Conservation (phyloP, 176 grass and related monocot genomes). For the Oropetium thomaeum region DNA sequence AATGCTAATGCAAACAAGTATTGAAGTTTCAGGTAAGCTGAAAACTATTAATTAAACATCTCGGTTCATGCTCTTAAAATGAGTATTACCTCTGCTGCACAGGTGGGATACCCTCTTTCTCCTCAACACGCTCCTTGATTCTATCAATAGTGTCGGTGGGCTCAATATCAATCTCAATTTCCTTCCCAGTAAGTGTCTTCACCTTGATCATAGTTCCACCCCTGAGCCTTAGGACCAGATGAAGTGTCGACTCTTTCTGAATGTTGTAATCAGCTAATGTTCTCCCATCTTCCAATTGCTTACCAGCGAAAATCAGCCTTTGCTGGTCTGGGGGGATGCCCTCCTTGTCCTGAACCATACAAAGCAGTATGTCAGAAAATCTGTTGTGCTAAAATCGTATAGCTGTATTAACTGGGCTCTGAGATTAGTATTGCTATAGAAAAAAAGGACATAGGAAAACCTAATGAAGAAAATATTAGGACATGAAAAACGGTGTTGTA, state of each 20-base stretch:
- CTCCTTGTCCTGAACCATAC: slow-evolving; percentile 52
- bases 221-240: slow-evolving; percentile 75
- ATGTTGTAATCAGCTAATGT: slow-evolving; percentile 92
- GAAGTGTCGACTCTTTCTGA: slow-evolving; percentile 80
- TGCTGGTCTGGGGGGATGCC: slow-evolving; percentile 72
- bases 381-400: background rate
- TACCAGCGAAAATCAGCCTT: slow-evolving; percentile 80
- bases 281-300: slow-evolving; percentile 75
- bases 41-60: background rate
- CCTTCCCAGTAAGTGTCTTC: slow-evolving; percentile 84
- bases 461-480: background rate
- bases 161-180: slow-evolving; percentile 79
- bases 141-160: slow-evolving; percentile 66
- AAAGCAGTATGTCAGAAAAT: background rate
- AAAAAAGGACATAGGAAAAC: background rate
- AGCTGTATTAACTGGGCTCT: background rate
- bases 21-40: background rate
- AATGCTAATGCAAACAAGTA: background rate
- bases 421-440: background rate
- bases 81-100: slow-evolving; percentile 66
- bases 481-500: background rate
- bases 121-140: slow-evolving; percentile 88
- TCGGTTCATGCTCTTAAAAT: background rate
- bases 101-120: slow-evolving; percentile 88
- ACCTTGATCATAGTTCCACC: slow-evolving; percentile 92